Evolutionary conservation across 164 flowering plant genomes (phyloP).

Genomic region (Santalum album): DNA sequence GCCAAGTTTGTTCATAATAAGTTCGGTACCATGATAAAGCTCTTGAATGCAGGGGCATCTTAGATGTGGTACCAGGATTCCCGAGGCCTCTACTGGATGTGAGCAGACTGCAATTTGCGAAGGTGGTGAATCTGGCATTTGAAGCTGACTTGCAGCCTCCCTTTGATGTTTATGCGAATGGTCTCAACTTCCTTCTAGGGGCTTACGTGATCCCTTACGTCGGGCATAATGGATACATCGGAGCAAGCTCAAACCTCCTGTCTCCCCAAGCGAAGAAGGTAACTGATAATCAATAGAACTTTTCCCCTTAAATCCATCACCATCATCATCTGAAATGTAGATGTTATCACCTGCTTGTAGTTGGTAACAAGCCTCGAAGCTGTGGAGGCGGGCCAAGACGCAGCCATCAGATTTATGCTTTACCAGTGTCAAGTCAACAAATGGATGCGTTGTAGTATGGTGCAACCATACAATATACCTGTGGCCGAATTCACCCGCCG

Average conservation of each 20-base stretch:
- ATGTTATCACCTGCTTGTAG: not conserved
- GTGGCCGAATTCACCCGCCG: not conserved
- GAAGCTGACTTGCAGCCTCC: too few species aligned
- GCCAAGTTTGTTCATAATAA: too few species aligned
- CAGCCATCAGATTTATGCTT: not conserved
- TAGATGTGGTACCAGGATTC: not conserved
- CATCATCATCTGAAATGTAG: too few species aligned
- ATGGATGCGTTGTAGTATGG: too few species aligned
- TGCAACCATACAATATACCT: not conserved
- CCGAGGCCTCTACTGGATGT: not conserved
- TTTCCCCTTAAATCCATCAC: too few species aligned
- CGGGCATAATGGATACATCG: not conserved
- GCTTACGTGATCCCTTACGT: too few species aligned
- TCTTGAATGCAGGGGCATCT: not conserved
- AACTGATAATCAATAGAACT: not conserved
- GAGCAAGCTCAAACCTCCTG: not conserved
- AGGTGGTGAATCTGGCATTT: not conserved
- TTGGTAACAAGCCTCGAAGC: not conserved
- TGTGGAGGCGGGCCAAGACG: slow-evolving; percentile 1
- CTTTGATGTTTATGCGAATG: too few species aligned
- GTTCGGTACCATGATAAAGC: too few species aligned
- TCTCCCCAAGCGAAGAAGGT: not conserved
- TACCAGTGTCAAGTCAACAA: not conserved
- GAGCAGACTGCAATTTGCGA: not conserved
- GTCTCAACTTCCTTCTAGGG: too few species aligned